Evolutionary conservation across 495 filamentous ascomycete species (phyloP), one percentile per base, ranked within the genome.

Genomic region (Aspergillus sparsus): DNA sequence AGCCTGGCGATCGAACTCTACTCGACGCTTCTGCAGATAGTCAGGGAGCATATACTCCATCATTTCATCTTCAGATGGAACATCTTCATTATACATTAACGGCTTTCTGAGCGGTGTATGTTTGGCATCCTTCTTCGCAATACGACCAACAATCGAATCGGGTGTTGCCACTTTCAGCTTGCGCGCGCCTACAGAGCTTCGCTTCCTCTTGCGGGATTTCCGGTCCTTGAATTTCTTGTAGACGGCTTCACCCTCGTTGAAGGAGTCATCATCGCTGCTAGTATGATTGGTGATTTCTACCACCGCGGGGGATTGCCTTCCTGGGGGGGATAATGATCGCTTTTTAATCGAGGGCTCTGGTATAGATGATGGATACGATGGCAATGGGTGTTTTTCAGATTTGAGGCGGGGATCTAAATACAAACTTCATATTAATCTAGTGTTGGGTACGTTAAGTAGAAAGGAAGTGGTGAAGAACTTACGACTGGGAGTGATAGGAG

Each of bases 141-240:
- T 53, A 44, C 62, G 68, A 7, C 75, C 73, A 16, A 76, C 74
- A 16, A 76, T 62, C 31, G 60, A 56, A 15, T 62, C 68, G 5
- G 63, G 42, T 6, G 69, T 66, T 31, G 45, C 58, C 53, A 68
- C 62, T 56, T 80, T 86, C 5, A 69, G 71, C 37, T 80, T 82
- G 34, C 74, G 71, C 12, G 75, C 80, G 47, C 74, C 81, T 7
- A 80, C 78, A 7, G 77, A 75, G 5, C 66, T 75, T 41, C 76
- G 75, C 61, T 82, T 87, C 45, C 84, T 75, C 68, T 86, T 82
- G 33, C 74, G 63, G 3, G 75, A 71, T 55, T 85, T 87, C 47
- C 85, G 79, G 33, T 80, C 79, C 59, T 86, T 86, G 71, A 86
- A 87, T 41, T 74, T 72, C 41, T 82, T 61, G 68, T 87, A 89